A percentile compares a stretch with the other conserved stretches of the same genome.
These are phyloP conservation scores for Cutaneotrichosporon dermatis DNA, from an alignment of 1,284 basidiomycete species.

Conservation along the genomic window DNA sequence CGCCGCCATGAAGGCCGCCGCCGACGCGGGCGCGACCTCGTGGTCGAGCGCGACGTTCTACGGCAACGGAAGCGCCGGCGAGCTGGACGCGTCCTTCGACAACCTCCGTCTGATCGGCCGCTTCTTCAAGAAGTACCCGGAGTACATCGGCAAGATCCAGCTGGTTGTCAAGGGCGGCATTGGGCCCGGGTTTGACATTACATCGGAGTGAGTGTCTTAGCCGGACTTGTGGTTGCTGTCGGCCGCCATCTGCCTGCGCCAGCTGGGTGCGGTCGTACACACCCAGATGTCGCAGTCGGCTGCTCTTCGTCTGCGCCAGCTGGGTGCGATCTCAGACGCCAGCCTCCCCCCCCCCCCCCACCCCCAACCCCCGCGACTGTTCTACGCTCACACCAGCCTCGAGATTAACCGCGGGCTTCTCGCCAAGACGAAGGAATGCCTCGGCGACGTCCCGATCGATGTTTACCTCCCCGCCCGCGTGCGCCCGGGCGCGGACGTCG, in stretches of 20 bases:
- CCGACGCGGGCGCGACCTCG: constrained; percentile 55
- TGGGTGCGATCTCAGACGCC: neutral
- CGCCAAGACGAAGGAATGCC: constrained; percentile 44
- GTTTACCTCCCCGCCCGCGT: constrained; percentile 44
- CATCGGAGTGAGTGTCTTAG: constrained; percentile 13
- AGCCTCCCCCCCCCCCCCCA: neutral
- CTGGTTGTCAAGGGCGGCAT: constrained; percentile 55
- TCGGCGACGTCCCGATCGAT: constrained; percentile 53
- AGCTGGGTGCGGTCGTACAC: too few species aligned
- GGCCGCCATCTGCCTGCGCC: too few species aligned
- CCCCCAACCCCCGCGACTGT: neutral
- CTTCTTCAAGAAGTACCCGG: constrained; percentile 53
- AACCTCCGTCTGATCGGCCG: constrained; percentile 43
- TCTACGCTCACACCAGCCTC: constrained; percentile 29
- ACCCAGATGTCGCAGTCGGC: too few species aligned
- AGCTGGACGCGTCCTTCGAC: constrained; percentile 21
- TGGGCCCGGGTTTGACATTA: constrained; percentile 14
- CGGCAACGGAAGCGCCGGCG: constrained; percentile 24
- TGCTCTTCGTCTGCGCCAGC: too few species aligned
- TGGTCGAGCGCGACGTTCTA: constrained; percentile 50
- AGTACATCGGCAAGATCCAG: constrained; percentile 55
- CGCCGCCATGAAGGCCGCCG: constrained; percentile 59
- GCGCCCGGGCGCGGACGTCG: constrained; percentile 4
- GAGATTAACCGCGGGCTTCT: constrained; percentile 52
- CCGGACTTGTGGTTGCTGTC: too few species aligned